Evolutionary conservation across 805 yeast species (phyloP), one percentile per base, ranked within the genome.

Genomic region (Candida hispaniensis): DNA sequence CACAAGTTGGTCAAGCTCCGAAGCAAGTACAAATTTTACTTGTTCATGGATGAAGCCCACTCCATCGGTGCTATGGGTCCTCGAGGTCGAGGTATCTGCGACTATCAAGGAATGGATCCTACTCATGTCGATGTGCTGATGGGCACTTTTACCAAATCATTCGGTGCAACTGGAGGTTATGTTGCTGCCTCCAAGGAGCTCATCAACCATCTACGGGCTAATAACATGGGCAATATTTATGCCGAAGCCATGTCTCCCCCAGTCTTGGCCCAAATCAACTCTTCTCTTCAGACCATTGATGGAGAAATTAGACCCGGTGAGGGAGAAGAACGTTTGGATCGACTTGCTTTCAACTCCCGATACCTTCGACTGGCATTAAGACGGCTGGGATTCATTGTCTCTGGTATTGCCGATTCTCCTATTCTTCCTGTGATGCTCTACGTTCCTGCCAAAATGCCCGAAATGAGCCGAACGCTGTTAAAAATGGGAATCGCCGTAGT

Each of bases 21-120:
- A 49, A 69, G 79, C 22, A 81, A 80, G 54, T 91, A 93, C 63
- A 83, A 83, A 50, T 80, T 88, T 52, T 82, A 81, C 52, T 60
- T 91, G 34, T 91, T 80, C 51, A 80, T 93, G 43, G 99, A 91
- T 56, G 99, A 91, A 58, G 98, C 98, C 8, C 99, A 91, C 58
- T 88, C 97, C 4, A 79, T 91, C 50, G 99, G 99, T 49, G 98
- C 98, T n/a, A 69, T 91, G 61, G 99, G 99, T 17, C 91, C 93
- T 26, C 60, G 61, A 34, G 98, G 98, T 28, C 75, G 80, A 52
- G 99, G 99, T 52, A 79, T 91, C 21, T 86, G 96, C 62, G 97
- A 91, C 52, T 81, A 82, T 60, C 91, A 80, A 56, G 78, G 77
- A 38, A 71, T 91, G 30, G 69, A 74, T 44, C 88, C 97, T 24